Conservation (phyloP, 148 eudicot genomes). For the Vaccinium corymbosum region DNA sequence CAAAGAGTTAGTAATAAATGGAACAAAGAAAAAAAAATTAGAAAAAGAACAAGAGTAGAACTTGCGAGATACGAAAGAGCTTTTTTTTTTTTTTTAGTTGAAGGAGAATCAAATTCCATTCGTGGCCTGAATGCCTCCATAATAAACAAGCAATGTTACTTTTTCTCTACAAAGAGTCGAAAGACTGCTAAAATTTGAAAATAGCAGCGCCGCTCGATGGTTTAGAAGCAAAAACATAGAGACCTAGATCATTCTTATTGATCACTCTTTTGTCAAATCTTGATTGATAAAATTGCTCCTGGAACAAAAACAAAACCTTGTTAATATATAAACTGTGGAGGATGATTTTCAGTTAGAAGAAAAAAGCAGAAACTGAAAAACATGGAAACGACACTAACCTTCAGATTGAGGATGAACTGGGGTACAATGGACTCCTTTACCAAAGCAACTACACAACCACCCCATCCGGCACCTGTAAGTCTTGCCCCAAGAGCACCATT, state of each 20-base stretch:
- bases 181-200: slow-evolving; percentile 46
- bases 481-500: slow-evolving; percentile 91
- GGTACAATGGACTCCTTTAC: slow-evolving; percentile 82
- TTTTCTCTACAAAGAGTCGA: no score
- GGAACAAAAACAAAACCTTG: slow-evolving; percentile 9
- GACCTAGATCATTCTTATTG: slow-evolving; percentile 60
- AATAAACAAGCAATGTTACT: not conserved
- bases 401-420: slow-evolving; percentile 80
- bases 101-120: not conserved
- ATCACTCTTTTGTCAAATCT: slow-evolving; percentile 80
- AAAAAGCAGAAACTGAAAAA: not conserved
- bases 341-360: not conserved
- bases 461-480: slow-evolving; percentile 99
- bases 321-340: not conserved
- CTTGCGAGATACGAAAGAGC: not conserved
- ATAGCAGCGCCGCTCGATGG: slow-evolving; percentile 94
- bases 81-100: not conserved
- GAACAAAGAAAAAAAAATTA: no score
- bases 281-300: slow-evolving; percentile 78
- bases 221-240: slow-evolving; percentile 82
- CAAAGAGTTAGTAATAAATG: no score
- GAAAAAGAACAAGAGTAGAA: no score
- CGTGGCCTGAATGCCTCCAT: not conserved
- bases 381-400: slow-evolving; percentile 39
- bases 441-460: slow-evolving; percentile 89